phyloP scores from a whole-genome alignment of 192 early-diverging fungal genomes.

The Backusella liffmaniae region DNA sequence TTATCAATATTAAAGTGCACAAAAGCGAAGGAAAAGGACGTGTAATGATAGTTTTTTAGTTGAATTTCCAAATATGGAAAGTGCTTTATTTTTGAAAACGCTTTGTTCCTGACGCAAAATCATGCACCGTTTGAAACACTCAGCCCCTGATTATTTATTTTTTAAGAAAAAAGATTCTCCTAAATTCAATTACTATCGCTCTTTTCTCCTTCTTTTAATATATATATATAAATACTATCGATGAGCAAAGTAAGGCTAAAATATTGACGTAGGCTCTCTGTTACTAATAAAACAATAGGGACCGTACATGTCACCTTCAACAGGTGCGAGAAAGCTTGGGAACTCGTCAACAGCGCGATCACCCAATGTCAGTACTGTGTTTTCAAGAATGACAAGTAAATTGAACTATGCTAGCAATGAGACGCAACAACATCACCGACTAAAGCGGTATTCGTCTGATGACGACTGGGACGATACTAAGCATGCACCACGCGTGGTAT shows the following conservation, averaged over 20 bases:
- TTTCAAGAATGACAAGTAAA: background rate
- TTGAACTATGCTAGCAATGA: background rate
- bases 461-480: slow-evolving; percentile 20
- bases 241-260: slow-evolving; percentile 12
- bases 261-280: too few relatives aligned
- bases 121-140: background rate
- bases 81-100: background rate
- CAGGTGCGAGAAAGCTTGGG: slow-evolving; percentile 12
- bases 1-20: background rate
- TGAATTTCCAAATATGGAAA: background rate
- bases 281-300: background rate
- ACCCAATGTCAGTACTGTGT: slow-evolving; percentile 15
- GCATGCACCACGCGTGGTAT: slow-evolving; percentile 11
- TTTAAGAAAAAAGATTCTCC: background rate
- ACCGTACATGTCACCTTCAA: slow-evolving; percentile 13
- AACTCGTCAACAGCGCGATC: background rate
- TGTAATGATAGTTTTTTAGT: background rate
- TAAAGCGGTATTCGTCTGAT: background rate
- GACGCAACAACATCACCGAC: background rate
- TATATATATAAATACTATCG: background rate
- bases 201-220: background rate
- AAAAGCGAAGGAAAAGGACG: background rate
- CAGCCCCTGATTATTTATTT: background rate
- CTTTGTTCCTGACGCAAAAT: background rate
- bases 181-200: background rate